Evolutionary conservation across 2,329 filamentous ascomycete genomes (phyloP), one percentile per base, ranked within the genome.

Genomic region (Microsporum audouinii): DNA sequence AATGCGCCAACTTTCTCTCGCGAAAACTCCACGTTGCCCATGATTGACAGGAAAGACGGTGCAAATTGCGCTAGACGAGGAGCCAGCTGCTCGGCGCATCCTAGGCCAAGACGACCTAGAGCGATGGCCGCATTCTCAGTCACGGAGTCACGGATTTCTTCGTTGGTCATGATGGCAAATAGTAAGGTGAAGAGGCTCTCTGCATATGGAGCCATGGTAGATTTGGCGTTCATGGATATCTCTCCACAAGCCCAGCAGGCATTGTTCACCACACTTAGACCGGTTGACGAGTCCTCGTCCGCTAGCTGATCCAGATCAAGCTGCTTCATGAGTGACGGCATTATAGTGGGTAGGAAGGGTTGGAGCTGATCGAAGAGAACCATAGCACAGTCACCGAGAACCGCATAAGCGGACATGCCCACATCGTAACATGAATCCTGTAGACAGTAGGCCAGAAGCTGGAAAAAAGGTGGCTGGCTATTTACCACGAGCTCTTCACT

Each of bases 241-340:
- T 99, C 94, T 47, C 94, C 94, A 29, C 86, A 86, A 5, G 91
- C 95, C 94, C 94, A 99, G 77, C 92, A 97, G 27, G 94, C 92
- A 71, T 99, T 99, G 81, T 97, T 99, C 63, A 97, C 86, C 34
- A 97, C 91, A 63, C 91, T 90, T 72, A 96, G 96, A 12, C 86
- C 87, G 17, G 84, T 88, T 65, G 95, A 89, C 55, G 90, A 85
- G 63, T 91, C 88, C 67, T 95, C 89, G 63, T 91, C 88, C 17
- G 84, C 75, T 58, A 91, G 82, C 60, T 80, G 81, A 63, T 91
- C 87, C 66, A 96, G 79, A 66, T 97, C 91, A 33, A 99, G 83
- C 71, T 97, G 91, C 68, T 85, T 84, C 65, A 96, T 82, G n/a
- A 96, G 77, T 57, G 92, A 85, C 0, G 77, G 88, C 71, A 97